These are phyloP conservation scores for Pseudogymnoascus sp. DNA, from an alignment of 2,329 filamentous ascomycete species.

Conservation along the genomic window DNA sequence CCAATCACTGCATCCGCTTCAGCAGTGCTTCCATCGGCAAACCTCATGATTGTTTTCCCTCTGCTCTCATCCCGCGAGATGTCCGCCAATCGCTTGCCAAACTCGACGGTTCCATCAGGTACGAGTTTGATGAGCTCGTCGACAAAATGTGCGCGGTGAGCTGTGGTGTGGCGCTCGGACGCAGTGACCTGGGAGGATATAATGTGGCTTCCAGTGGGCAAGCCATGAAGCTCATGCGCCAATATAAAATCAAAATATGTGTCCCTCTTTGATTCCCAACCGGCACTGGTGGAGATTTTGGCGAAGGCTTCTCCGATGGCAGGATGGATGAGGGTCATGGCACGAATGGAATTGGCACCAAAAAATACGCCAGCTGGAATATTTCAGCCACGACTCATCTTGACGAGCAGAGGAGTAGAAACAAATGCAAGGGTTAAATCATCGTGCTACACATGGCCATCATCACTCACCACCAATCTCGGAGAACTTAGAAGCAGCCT, in stretches of 20 bases:
- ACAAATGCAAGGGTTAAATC: background rate
- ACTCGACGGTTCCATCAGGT: constrained; percentile 24
- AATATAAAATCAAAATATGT: constrained; percentile 10
- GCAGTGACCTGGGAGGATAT: background rate
- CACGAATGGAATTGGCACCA: constrained; percentile 15
- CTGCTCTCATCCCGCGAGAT: constrained; percentile 17
- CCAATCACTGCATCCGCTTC: constrained; percentile 42
- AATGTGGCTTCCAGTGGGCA: constrained; percentile 2
- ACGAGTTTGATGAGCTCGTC: constrained; percentile 34
- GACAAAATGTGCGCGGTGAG: constrained; percentile 33
- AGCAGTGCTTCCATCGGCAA: constrained; percentile 36
- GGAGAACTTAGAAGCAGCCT: constrained; percentile 15
- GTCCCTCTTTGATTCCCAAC: constrained; percentile 7
- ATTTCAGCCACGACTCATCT: background rate
- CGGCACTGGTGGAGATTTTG: constrained; percentile 13
- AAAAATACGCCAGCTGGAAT: constrained; percentile 18
- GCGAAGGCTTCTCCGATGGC: constrained; percentile 15
- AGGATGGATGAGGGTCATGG: constrained; percentile 16
- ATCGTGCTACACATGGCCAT: too few relatives aligned
- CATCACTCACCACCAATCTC: constrained; percentile 19
- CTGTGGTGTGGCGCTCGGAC: background rate
- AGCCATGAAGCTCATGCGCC: constrained; percentile 3
- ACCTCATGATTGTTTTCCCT: constrained; percentile 24
- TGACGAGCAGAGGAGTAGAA: background rate
- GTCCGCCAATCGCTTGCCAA: constrained; percentile 27